A percentile compares a stretch with the other conserved stretches of the same genome.
Evolutionary conservation across 257 asterid genomes (phyloP).

Genomic region (Catharanthus roseus): DNA sequence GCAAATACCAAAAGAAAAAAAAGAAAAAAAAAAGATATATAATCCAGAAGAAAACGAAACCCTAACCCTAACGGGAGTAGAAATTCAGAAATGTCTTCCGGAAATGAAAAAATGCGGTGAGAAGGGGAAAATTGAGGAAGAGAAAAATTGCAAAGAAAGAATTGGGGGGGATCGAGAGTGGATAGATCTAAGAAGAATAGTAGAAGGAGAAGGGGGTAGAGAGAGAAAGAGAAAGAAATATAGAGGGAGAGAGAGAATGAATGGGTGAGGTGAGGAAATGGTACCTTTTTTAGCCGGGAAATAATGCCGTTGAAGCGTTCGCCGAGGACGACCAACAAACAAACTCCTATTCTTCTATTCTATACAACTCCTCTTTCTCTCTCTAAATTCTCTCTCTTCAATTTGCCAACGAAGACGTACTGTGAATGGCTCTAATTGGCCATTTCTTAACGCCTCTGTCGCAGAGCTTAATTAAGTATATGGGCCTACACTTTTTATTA

Average conservation of each 20-base stretch:
- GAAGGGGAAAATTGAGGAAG: slow-evolving; percentile 2
- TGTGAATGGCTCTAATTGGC: slow-evolving; percentile 16
- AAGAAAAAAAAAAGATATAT: background rate
- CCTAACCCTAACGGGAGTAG: slow-evolving; percentile 33
- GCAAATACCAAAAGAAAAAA: background rate
- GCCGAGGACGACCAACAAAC: slow-evolving; percentile 23
- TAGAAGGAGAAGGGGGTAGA: background rate
- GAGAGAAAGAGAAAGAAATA: background rate
- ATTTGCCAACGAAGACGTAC: slow-evolving; percentile 21
- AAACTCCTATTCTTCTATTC: background rate
- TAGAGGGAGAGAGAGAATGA: background rate
- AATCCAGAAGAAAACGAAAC: slow-evolving; percentile 12
- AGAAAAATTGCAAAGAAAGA: slow-evolving; percentile 8
- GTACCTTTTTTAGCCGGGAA: slow-evolving; percentile 33
- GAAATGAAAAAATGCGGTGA: background rate
- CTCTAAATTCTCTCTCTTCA: background rate
- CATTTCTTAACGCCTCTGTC: slow-evolving; percentile 18
- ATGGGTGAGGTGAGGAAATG: background rate
- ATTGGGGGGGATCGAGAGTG: slow-evolving; percentile 19
- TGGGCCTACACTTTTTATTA: slow-evolving; percentile 1
- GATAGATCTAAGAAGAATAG: slow-evolving; percentile 8
- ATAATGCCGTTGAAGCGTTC: slow-evolving; percentile 44
- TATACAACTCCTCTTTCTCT: slow-evolving; percentile 4
- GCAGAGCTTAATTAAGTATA: slow-evolving; percentile 6
- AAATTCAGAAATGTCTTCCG: slow-evolving; percentile 4